Percentiles rank a stretch among this genome's conserved stretches.
Conservation (phyloP, 1,284 basidiomycete species). For the Phellinidium pouzarii region DNA sequence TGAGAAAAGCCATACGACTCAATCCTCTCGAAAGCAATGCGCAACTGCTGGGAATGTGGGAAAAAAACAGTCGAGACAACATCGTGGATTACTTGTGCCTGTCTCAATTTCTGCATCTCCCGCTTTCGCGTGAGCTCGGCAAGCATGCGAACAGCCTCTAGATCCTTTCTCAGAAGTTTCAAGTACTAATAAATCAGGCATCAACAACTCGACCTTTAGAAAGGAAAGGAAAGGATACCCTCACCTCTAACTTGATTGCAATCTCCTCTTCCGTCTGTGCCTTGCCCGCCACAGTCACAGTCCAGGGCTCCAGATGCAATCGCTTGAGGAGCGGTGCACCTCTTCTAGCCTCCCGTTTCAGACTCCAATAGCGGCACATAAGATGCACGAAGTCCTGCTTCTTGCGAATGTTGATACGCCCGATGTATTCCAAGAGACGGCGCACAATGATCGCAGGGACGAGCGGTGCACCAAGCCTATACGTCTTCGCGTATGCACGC, state of each 20-base stretch:
- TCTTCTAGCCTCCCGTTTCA: slow-evolving; percentile 88
- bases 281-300: slow-evolving; percentile 63
- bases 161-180: slow-evolving; percentile 67
- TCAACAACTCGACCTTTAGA: slow-evolving; percentile 11
- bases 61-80: slow-evolving; percentile 64
- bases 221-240: slow-evolving; percentile 22
- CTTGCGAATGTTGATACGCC: slow-evolving; percentile 68
- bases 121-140: slow-evolving; percentile 73
- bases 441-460: slow-evolving; percentile 71
- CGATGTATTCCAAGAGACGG: slow-evolving; percentile 73
- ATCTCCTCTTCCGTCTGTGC: slow-evolving; percentile 76
- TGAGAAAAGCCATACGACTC: slow-evolving; percentile 45
- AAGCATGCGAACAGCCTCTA: slow-evolving; percentile 69
- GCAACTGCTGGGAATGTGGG: slow-evolving; percentile 55
- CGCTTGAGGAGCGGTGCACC: slow-evolving; percentile 93
- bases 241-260: slow-evolving; percentile 75
- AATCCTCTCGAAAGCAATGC: slow-evolving; percentile 66
- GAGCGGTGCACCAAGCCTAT: slow-evolving; percentile 71
- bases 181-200: slow-evolving; percentile 48
- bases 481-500: slow-evolving; percentile 75
- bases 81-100: slow-evolving; percentile 65
- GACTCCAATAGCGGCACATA: slow-evolving; percentile 92
- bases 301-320: slow-evolving; percentile 97
- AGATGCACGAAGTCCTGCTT: slow-evolving; percentile 73
- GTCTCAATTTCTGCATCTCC: slow-evolving; percentile 77